Evolutionary conservation across 768 basidiomycete genomes (phyloP).

Genomic region (Lactifluus pinguis): DNA sequence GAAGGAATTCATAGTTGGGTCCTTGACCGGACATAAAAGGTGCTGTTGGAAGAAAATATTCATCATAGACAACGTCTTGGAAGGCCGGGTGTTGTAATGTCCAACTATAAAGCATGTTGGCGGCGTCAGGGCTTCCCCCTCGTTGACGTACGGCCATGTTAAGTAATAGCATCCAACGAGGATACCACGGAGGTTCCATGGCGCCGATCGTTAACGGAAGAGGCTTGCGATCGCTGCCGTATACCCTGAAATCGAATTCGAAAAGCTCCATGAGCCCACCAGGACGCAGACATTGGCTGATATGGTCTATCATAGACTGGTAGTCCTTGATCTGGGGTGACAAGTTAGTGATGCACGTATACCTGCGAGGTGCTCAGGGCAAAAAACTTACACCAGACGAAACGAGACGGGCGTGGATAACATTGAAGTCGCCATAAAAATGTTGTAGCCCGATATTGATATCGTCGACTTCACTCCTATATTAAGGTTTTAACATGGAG

Average conservation of each 20-base stretch:
- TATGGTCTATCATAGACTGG: constrained; percentile 51
- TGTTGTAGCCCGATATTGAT: constrained; percentile 79
- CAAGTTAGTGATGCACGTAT: background rate
- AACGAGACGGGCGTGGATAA: constrained; percentile 64
- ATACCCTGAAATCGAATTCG: constrained; percentile 64
- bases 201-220: constrained; percentile 36
- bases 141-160: constrained; percentile 42
- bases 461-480: constrained; percentile 75
- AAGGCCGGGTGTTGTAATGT: constrained; percentile 44
- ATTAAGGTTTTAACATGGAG: constrained; percentile 6
- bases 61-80: constrained; percentile 47
- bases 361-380: background rate
- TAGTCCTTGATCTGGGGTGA: constrained; percentile 58
- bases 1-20: constrained; percentile 23
- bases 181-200: constrained; percentile 46
- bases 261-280: constrained; percentile 57
- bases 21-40: constrained; percentile 33
- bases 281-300: constrained; percentile 56
- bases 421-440: constrained; percentile 70
- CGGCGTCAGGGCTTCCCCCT: constrained; percentile 59
- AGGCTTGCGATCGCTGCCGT: constrained; percentile 41
- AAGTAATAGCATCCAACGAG: constrained; percentile 54
- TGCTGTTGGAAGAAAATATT: constrained; percentile 56
- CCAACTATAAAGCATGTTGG: constrained; percentile 48
- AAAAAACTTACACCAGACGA: constrained; percentile 55